phyloP scores from a whole-genome alignment of 179 eudicot genomes.

The Heliamphora pulchella region DNA sequence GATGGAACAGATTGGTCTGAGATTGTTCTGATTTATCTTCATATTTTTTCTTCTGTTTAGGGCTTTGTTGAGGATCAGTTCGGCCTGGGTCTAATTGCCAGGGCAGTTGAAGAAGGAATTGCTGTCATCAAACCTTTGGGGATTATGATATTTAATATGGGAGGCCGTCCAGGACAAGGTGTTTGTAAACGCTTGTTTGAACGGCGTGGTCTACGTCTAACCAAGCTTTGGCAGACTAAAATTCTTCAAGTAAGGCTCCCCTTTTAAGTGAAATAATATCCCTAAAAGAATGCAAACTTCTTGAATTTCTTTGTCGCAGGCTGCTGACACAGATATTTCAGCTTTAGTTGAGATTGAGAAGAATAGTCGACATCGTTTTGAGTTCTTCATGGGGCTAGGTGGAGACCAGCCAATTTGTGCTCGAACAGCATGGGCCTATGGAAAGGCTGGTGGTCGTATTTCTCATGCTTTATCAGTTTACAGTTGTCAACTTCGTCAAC shows the following conservation, averaged over 20 bases:
- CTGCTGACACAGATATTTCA: constrained; percentile 90
- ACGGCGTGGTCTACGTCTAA: constrained; percentile 83
- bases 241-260: constrained; percentile 59
- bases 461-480: constrained; percentile 96
- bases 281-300: neutral
- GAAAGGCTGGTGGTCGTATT: constrained; percentile 89
- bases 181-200: constrained; percentile 93
- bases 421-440: constrained; percentile 99
- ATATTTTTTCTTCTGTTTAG: constrained; percentile 27
- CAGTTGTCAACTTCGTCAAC: constrained; percentile 89
- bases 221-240: constrained; percentile 96
- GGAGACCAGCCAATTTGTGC: constrained; percentile 99
- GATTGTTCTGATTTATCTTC: neutral
- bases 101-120: constrained; percentile 98
- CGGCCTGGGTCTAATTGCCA: constrained; percentile 91
- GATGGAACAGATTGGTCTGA: neutral
- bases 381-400: constrained; percentile 94
- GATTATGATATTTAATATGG: constrained; percentile 94
- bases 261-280: neutral
- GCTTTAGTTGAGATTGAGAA: constrained; percentile 96
- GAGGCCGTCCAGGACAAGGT: constrained; percentile 99
- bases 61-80: constrained; percentile 99
- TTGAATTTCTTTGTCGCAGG: constrained; percentile 44
- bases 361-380: constrained; percentile 97
- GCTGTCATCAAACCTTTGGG: constrained; percentile 89